Conservation (phyloP, 2,329 filamentous ascomycete genomes). For the Akanthomyces lecanii region DNA sequence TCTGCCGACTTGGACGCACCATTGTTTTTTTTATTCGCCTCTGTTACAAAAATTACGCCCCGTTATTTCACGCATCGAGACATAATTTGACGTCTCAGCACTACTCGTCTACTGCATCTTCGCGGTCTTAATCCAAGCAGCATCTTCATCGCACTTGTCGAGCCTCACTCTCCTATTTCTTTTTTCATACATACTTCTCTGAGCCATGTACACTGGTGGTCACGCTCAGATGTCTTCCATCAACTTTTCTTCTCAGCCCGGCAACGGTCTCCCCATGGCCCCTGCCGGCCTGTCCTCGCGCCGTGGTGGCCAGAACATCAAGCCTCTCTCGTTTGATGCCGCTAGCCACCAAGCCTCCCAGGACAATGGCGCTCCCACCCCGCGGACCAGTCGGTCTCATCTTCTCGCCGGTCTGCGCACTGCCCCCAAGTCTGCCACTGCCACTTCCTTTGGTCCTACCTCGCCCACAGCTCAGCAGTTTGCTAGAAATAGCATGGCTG, state of each 20-base stretch:
- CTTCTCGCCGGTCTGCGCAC: constrained; percentile 90
- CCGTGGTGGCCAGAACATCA: constrained; percentile 82
- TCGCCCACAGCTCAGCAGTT: constrained; percentile 49
- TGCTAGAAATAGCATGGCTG: constrained; percentile 41
- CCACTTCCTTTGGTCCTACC: constrained; percentile 66
- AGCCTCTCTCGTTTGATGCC: constrained; percentile 76
- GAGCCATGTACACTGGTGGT: constrained; percentile 90
- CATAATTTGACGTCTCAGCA: constrained; percentile 14
- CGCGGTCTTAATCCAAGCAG: constrained; percentile 3
- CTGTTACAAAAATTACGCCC: not conserved
- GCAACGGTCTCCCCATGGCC: constrained; percentile 68
- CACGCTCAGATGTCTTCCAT: constrained; percentile 98
- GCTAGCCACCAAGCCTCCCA: constrained; percentile 64
- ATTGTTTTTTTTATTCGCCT: not conserved
- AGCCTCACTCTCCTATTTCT: not conserved
- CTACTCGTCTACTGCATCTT: not conserved
- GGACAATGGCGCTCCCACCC: constrained; percentile 69
- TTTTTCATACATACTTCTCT: constrained; percentile 21
- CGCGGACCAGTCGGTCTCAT: constrained; percentile 90
- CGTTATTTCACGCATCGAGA: not conserved
- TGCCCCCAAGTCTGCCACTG: constrained; percentile 79
- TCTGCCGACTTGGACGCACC: not conserved
- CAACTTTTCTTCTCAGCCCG: constrained; percentile 54
- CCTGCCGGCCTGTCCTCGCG: constrained; percentile 76
- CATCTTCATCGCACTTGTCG: not conserved